These are phyloP conservation scores for Delphinella strobiligena DNA, from an alignment of 2,329 filamentous ascomycete species.

Conservation along the genomic window DNA sequence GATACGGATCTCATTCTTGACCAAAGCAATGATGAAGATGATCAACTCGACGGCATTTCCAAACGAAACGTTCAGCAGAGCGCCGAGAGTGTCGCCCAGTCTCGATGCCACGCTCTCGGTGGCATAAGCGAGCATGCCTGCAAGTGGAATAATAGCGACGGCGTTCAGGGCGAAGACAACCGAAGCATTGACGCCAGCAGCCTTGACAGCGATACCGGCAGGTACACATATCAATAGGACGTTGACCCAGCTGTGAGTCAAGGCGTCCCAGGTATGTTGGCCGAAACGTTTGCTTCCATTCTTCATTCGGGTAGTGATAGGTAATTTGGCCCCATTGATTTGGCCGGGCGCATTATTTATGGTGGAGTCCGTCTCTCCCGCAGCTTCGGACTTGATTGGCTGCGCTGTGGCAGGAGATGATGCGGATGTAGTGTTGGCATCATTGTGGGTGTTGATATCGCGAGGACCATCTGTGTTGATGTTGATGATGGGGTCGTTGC, in stretches of 20 bases:
- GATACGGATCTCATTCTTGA: constrained; percentile 76
- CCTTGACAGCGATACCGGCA: constrained; percentile 56
- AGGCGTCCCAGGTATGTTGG: constrained; percentile 42
- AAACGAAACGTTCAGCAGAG: constrained; percentile 40
- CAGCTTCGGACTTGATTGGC: constrained; percentile 34
- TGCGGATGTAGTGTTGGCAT: constrained; percentile 17
- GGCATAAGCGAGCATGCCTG: constrained; percentile 36
- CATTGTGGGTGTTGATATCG: constrained; percentile 15
- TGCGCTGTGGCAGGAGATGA: constrained; percentile 22
- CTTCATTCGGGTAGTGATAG: constrained; percentile 38
- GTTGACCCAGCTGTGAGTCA: constrained; percentile 69
- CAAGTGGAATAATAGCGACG: constrained; percentile 38
- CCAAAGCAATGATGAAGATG: constrained; percentile 58
- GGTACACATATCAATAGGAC: constrained; percentile 67
- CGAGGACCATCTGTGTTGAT: constrained; percentile 15
- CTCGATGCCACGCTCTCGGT: constrained; percentile 37
- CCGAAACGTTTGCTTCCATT: constrained; percentile 40
- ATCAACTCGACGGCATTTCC: constrained; percentile 42
- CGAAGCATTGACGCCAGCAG: constrained; percentile 26
- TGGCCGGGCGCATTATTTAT: constrained; percentile 27
- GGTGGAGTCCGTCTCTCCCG: constrained; percentile 42
- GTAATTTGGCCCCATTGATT: constrained; percentile 23
- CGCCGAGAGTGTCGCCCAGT: constrained; percentile 37
- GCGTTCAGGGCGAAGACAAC: constrained; percentile 41
- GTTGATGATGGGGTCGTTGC: constrained; percentile 11